These are phyloP conservation scores for Calonectria pseudoturangicola DNA, from an alignment of 2,329 filamentous ascomycete genomes.

Conservation along the genomic window DNA sequence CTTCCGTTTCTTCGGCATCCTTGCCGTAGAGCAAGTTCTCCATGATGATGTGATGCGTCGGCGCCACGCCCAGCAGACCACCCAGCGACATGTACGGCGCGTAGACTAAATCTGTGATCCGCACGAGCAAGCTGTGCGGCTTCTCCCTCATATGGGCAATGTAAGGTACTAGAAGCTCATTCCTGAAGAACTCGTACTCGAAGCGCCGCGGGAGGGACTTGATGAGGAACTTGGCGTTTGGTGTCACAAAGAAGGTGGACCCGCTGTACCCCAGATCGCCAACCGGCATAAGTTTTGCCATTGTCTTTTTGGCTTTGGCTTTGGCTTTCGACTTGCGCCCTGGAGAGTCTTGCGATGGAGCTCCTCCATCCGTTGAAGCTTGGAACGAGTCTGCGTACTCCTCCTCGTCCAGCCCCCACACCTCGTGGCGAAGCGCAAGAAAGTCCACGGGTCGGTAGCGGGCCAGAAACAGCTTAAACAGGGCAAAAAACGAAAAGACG, in stretches of 20 bases:
- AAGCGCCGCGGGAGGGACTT: slow-evolving; percentile 83
- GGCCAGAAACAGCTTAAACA: slow-evolving; percentile 58
- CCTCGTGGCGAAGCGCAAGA: slow-evolving; percentile 53
- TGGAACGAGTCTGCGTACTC: slow-evolving; percentile 63
- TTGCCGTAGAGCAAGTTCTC: slow-evolving; percentile 82
- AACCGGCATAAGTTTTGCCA: slow-evolving; percentile 69
- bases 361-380: slow-evolving; percentile 52
- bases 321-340: slow-evolving; percentile 57
- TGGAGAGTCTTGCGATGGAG: background rate
- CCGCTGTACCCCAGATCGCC: slow-evolving; percentile 85
- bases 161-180: slow-evolving; percentile 80
- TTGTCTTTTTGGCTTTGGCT: slow-evolving; percentile 57
- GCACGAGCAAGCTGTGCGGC: slow-evolving; percentile 77
- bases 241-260: slow-evolving; percentile 83
- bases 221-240: slow-evolving; percentile 79
- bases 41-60: slow-evolving; percentile 86
- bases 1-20: slow-evolving; percentile 62
- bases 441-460: slow-evolving; percentile 57
- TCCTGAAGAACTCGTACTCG: slow-evolving; percentile 81
- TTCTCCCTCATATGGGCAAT: slow-evolving; percentile 77
- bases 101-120: slow-evolving; percentile 82
- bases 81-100: slow-evolving; percentile 75
- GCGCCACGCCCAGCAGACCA: slow-evolving; percentile 74
- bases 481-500: slow-evolving; percentile 58
- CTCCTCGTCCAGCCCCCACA: slow-evolving; percentile 60